These are phyloP conservation scores for Gigaspora rosea DNA, from an alignment of 192 early-diverging fungal species.

Conservation along the genomic window DNA sequence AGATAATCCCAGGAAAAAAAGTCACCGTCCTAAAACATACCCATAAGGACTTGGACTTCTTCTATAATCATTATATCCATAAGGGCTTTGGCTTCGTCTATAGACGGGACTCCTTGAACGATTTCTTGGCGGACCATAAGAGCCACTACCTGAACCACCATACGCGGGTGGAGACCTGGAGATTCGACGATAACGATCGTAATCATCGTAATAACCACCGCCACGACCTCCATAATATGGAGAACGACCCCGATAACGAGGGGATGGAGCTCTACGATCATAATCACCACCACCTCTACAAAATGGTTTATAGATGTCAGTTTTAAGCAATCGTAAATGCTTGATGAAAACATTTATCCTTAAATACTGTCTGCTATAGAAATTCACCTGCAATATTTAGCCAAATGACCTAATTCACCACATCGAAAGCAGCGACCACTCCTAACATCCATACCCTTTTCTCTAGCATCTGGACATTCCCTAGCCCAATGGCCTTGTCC, in stretches of 20 bases:
- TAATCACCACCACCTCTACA: conserved; percentile 40
- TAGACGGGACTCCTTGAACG: conserved; percentile 17
- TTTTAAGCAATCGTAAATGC: too few species aligned
- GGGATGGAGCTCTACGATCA: conserved; percentile 41
- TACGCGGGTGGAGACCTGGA: conserved; percentile 45
- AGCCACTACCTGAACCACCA: conserved; percentile 39
- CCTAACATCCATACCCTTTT: conserved; percentile 59
- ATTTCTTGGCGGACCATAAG: conserved; percentile 4
- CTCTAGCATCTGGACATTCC: conserved; percentile 54
- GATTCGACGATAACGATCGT: conserved; percentile 43
- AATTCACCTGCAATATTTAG: conserved; percentile 49
- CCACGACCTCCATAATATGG: conserved; percentile 39
- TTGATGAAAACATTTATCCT: background rate
- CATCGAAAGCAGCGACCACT: conserved; percentile 59
- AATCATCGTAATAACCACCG: conserved; percentile 39
- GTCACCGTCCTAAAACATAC: conserved; percentile 30
- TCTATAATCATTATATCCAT: conserved; percentile 14
- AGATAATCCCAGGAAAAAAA: background rate
- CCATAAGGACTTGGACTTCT: conserved; percentile 36
- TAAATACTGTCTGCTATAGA: background rate
- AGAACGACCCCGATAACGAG: conserved; percentile 41
- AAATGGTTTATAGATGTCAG: background rate
- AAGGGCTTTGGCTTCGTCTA: conserved; percentile 31
- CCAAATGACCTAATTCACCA: conserved; percentile 54
- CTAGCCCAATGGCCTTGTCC: conserved; percentile 57